Conservation (phyloP, 495 filamentous ascomycete species). For the Daldinia caldariorum region DNA sequence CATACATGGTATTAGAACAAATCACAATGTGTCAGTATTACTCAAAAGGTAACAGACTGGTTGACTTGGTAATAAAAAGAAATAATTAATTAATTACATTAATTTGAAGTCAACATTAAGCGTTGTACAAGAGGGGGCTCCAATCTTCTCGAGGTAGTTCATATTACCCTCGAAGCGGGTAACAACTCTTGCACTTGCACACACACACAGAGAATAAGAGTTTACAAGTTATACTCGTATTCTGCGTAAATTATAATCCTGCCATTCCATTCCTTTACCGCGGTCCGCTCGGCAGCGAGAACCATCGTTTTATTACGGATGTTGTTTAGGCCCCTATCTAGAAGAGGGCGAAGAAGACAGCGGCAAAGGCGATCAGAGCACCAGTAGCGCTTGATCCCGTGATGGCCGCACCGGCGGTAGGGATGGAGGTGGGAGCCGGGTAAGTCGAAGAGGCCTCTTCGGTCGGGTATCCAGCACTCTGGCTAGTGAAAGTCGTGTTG, state of each 20-base stretch:
- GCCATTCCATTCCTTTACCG: slow-evolving; percentile 5
- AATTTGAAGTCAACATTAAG: slow-evolving; percentile 35
- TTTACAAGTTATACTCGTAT: slow-evolving; percentile 27
- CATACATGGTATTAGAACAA: background rate
- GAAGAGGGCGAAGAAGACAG: slow-evolving; percentile 42
- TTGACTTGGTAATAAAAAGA: background rate
- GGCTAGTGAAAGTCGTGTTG: slow-evolving; percentile 15
- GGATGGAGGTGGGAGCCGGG: slow-evolving; percentile 28
- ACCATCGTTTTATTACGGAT: slow-evolving; percentile 2
- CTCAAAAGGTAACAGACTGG: background rate
- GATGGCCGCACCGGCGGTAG: slow-evolving; percentile 38
- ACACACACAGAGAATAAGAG: slow-evolving; percentile 6
- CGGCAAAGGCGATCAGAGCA: slow-evolving; percentile 36
- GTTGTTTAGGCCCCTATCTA: slow-evolving; percentile 16
- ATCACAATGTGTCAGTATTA: background rate
- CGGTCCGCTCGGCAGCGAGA: background rate
- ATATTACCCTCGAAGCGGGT: slow-evolving; percentile 3
- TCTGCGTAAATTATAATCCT: slow-evolving; percentile 12
- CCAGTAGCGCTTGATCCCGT: slow-evolving; percentile 39
- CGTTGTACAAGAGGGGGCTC: slow-evolving; percentile 2
- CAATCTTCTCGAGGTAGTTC: background rate
- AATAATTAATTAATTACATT: slow-evolving; percentile 23
- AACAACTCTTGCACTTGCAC: slow-evolving; percentile 2
- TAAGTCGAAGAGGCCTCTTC: slow-evolving; percentile 15
- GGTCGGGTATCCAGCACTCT: slow-evolving; percentile 27